Evolutionary conservation across 352 stramenopile genomes (phyloP).

Genomic region (Globisporangium rhizosaccharum): DNA sequence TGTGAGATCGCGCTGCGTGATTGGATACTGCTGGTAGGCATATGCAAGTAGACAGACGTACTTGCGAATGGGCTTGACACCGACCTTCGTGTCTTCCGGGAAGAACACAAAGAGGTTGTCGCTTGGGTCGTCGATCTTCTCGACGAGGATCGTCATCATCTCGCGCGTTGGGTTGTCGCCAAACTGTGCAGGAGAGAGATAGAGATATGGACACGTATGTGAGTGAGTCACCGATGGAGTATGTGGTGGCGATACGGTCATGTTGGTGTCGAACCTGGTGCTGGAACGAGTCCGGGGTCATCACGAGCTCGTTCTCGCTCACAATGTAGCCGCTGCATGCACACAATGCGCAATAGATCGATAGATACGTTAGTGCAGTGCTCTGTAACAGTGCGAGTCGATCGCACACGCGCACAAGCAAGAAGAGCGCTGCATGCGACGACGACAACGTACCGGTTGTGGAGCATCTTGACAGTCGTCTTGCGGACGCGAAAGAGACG

Average conservation of each 20-base stretch:
- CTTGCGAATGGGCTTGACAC: slow-evolving; percentile 95
- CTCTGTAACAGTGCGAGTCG: neutral
- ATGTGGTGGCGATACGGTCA: neutral
- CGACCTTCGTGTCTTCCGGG: slow-evolving; percentile 98
- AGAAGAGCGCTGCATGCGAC: neutral
- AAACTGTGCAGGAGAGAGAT: slow-evolving; percentile 31
- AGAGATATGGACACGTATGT: neutral
- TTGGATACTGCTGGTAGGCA: neutral
- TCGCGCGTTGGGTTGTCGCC: slow-evolving; percentile 93
- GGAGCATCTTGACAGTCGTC: slow-evolving; percentile 94
- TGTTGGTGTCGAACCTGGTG: slow-evolving; percentile 41
- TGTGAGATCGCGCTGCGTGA: neutral
- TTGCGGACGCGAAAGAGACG: slow-evolving; percentile 93
- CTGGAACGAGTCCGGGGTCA: slow-evolving; percentile 93
- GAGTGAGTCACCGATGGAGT: neutral
- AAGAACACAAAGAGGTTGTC: slow-evolving; percentile 99
- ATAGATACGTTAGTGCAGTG: too few species aligned
- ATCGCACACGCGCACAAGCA: neutral
- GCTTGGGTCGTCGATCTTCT: slow-evolving; percentile 89
- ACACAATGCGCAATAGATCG: slow-evolving; percentile 14
- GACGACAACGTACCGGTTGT: slow-evolving; percentile 66
- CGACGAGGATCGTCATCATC: slow-evolving; percentile 95
- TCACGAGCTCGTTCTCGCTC: slow-evolving; percentile 93
- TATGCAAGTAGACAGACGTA: slow-evolving; percentile 51
- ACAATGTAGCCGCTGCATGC: slow-evolving; percentile 96